phyloP scores from a whole-genome alignment of 192 early-diverging fungal species.

The Coemansia interrupta region DNA sequence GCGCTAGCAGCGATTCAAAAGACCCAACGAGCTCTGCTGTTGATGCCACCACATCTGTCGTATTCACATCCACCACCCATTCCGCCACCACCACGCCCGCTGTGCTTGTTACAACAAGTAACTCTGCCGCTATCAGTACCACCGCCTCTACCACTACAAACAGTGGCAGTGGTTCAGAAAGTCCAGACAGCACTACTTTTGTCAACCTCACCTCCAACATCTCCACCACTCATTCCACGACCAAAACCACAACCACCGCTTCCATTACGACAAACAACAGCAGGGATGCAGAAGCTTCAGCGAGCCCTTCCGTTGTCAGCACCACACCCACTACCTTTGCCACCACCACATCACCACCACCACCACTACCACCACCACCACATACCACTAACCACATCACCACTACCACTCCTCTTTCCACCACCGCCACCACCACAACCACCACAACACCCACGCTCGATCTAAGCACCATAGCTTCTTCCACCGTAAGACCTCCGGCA shows the following conservation, averaged over 20 bases:
- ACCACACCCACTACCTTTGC: not conserved
- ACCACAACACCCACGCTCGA: not conserved
- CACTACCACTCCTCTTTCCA: conserved; percentile 6
- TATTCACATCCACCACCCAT: conserved; percentile 6
- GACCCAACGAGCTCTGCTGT: too few relatives aligned
- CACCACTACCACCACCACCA: not conserved
- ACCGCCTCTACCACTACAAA: not conserved
- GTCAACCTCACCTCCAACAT: not conserved
- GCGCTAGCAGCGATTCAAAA: too few relatives aligned
- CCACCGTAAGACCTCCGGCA: not conserved
- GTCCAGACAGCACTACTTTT: not conserved
- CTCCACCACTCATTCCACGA: conserved; percentile 1
- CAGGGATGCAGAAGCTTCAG: not conserved
- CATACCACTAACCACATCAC: conserved; percentile 1
- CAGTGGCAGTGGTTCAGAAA: not conserved
- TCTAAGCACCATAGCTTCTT: not conserved
- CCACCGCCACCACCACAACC: not conserved
- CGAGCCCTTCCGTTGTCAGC: too few relatives aligned
- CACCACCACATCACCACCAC: conserved; percentile 3
- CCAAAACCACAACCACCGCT: not conserved
- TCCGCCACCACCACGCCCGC: not conserved
- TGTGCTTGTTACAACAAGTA: too few relatives aligned
- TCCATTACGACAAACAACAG: conserved; percentile 1
- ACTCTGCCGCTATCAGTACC: too few relatives aligned
- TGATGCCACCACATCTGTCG: not conserved